phyloP scores from a whole-genome alignment of 768 basidiomycete species.

The Panaeolus papilionaceus region DNA sequence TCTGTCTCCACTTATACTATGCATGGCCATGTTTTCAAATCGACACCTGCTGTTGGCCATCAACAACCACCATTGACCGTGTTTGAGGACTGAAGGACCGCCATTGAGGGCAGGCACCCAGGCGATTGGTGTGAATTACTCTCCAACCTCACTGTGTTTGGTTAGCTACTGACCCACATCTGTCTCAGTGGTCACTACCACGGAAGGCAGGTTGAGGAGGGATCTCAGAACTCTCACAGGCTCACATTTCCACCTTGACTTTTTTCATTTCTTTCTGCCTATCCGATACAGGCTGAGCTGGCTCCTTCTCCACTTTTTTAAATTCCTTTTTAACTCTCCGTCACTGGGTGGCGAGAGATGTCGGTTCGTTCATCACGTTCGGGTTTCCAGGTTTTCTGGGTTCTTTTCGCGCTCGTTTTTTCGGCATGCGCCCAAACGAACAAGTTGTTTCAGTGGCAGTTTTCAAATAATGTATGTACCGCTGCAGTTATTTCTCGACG shows the following conservation, averaged over 20 bases:
- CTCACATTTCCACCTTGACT: not conserved
- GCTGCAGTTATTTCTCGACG: not conserved
- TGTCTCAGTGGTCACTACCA: constrained; percentile 6
- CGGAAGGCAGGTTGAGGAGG: constrained; percentile 7
- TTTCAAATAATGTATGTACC: constrained; percentile 23
- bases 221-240: not conserved
- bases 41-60: not conserved
- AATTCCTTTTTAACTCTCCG: not conserved
- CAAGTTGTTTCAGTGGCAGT: constrained; percentile 29
- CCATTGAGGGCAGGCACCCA: constrained; percentile 9
- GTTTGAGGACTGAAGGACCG: not conserved
- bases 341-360: constrained; percentile 8
- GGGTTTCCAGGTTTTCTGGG: not conserved
- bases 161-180: constrained; percentile 1
- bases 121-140: not conserved
- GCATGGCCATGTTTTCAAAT: not conserved
- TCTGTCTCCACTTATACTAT: constrained; percentile 1
- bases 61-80: constrained; percentile 5
- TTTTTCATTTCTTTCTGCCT: not conserved
- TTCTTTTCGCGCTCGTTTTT: constrained; percentile 12
- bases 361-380: not conserved
- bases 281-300: not conserved
- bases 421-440: constrained; percentile 22
- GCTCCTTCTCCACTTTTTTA: not conserved
- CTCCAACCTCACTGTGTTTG: not conserved